These are phyloP conservation scores for Mollisiaceae sp. DNA, from an alignment of 2,329 filamentous ascomycete species.

Conservation along the genomic window DNA sequence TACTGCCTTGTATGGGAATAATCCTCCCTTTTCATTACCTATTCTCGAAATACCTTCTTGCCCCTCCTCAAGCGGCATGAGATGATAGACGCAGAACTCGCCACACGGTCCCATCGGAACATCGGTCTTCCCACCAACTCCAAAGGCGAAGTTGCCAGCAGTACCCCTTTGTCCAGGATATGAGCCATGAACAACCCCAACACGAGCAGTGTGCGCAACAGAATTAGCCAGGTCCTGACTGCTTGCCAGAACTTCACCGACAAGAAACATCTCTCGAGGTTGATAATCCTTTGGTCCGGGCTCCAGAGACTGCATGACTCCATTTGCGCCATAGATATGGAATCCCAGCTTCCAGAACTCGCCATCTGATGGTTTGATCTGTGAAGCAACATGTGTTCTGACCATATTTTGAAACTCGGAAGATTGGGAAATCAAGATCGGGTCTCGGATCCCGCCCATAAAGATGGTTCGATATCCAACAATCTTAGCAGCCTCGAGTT, in stretches of 20 bases:
- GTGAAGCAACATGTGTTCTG: neutral
- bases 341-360: conserved; percentile 45
- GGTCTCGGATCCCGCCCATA: conserved; percentile 53
- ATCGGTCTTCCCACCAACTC: conserved; percentile 46
- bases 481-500: conserved; percentile 53
- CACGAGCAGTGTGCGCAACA: conserved; percentile 48
- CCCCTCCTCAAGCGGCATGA: conserved; percentile 39
- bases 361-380: neutral
- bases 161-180: neutral
- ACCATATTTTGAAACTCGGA: conserved; percentile 44
- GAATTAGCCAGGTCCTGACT: conserved; percentile 52
- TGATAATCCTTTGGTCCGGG: conserved; percentile 12
- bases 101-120: conserved; percentile 47
- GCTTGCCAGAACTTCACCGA: conserved; percentile 52
- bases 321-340: conserved; percentile 49
- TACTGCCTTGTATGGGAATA: neutral
- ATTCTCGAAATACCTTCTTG: conserved; percentile 7
- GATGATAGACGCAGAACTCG: conserved; percentile 47
- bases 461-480: conserved; percentile 52
- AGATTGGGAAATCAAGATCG: conserved; percentile 51
- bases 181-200: conserved; percentile 39
- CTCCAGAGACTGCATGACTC: neutral
- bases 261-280: conserved; percentile 51
- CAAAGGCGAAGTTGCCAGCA: conserved; percentile 56
- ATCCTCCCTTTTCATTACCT: neutral